Evolutionary conservation across 2,329 filamentous ascomycete species (phyloP).

Genomic region (Lachnellula arida): DNA sequence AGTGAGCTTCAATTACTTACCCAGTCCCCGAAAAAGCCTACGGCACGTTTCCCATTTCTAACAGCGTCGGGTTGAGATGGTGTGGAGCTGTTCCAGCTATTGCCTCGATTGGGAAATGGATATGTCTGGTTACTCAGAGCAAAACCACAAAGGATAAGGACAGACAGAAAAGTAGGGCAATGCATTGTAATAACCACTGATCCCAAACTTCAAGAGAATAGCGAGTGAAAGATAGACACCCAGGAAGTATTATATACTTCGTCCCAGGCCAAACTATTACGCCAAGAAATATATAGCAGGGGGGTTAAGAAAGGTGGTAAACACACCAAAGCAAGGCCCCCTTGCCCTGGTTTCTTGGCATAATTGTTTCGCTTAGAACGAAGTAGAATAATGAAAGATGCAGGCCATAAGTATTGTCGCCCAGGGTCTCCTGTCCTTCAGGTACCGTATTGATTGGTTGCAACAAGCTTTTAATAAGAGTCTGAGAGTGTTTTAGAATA

Average conservation of each 20-base stretch:
- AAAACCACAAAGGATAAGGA: neutral
- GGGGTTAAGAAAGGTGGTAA: too few species aligned
- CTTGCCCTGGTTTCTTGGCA: too few species aligned
- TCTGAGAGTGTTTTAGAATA: neutral
- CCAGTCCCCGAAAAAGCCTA: neutral
- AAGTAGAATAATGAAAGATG: too few species aligned
- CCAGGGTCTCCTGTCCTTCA: too few species aligned
- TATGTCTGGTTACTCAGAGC: conserved; percentile 3
- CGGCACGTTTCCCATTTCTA: neutral
- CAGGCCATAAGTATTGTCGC: too few species aligned
- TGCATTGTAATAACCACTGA: conserved; percentile 15
- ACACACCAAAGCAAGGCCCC: too few species aligned
- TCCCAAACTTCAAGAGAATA: neutral
- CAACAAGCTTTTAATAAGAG: neutral
- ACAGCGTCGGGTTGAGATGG: conserved; percentile 8
- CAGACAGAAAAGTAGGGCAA: conserved; percentile 9
- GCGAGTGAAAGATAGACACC: neutral
- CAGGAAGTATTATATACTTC: neutral
- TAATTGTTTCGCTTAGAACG: too few species aligned
- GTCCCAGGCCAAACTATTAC: too few species aligned
- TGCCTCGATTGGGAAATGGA: too few species aligned
- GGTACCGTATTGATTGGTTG: too few species aligned
- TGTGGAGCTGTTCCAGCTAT: neutral
- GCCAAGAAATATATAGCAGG: too few species aligned
- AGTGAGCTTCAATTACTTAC: neutral